Evolutionary conservation across 768 basidiomycete genomes (phyloP).

Genomic region (Pleurotus tuber-regium): DNA sequence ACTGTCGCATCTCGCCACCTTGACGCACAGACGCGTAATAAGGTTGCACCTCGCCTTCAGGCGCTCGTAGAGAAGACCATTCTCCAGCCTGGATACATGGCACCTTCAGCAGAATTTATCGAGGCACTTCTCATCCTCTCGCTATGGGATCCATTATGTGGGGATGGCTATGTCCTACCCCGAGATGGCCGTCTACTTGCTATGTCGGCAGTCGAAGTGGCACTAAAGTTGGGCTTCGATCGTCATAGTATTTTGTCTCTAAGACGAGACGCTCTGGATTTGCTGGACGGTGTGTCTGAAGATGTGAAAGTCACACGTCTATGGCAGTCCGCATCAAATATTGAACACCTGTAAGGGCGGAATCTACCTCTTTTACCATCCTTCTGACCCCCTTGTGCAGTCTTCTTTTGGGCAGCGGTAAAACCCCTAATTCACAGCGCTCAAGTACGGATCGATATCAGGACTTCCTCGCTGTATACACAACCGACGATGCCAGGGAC

Average conservation of each 20-base stretch:
- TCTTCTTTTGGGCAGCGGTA: constrained; percentile 41
- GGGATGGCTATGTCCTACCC: constrained; percentile 23
- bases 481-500: constrained; percentile 24
- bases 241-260: not conserved
- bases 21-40: constrained; percentile 29
- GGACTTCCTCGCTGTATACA: constrained; percentile 14
- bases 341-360: constrained; percentile 1
- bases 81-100: constrained; percentile 38
- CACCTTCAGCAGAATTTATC: constrained; percentile 40
- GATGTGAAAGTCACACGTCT: not conserved
- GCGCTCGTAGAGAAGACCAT: constrained; percentile 39
- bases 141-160: constrained; percentile 40
- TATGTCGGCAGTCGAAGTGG: constrained; percentile 44
- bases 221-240: constrained; percentile 37
- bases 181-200: constrained; percentile 39
- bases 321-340: not conserved
- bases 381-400: constrained; percentile 17
- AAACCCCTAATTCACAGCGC: constrained; percentile 34
- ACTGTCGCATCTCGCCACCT: constrained; percentile 45
- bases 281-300: not conserved
- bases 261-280: not conserved
- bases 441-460: constrained; percentile 13
- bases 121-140: constrained; percentile 40
- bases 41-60: constrained; percentile 36
- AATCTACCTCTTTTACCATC: not conserved